Percentiles rank a stretch among this genome's conserved stretches.
Evolutionary conservation across 192 early-diverging fungal species (phyloP).

Genomic region (Rhizoclosmatium sp.): DNA sequence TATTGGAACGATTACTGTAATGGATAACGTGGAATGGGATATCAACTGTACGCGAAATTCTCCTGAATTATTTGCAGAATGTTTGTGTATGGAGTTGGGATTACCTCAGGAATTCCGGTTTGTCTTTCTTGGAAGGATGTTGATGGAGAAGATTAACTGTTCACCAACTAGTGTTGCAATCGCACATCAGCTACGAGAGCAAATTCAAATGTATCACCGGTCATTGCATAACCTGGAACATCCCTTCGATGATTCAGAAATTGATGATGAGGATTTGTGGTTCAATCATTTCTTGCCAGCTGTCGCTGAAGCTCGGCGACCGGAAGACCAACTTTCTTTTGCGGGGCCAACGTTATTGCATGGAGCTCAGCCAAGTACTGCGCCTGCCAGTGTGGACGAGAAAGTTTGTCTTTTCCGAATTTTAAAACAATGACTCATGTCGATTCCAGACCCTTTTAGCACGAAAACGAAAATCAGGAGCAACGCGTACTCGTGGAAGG

Average conservation of each 20-base stretch:
- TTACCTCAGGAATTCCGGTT: conserved; percentile 89
- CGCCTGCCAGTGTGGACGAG: conserved; percentile 12
- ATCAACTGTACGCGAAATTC: conserved; percentile 75
- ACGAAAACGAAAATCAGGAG: background rate
- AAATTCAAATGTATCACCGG: conserved; percentile 85
- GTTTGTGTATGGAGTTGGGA: conserved; percentile 76
- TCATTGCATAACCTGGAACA: conserved; percentile 85
- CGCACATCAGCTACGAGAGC: conserved; percentile 93
- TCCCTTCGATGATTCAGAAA: conserved; percentile 72
- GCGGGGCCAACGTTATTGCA: conserved; percentile 39
- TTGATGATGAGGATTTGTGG: conserved; percentile 74
- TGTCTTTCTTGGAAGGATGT: conserved; percentile 4
- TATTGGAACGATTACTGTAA: conserved; percentile 80
- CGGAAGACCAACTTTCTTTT: conserved; percentile 29
- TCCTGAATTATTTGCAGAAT: conserved; percentile 89
- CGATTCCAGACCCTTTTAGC: background rate
- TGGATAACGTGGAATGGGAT: conserved; percentile 98
- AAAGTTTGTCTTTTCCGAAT: conserved; percentile 27
- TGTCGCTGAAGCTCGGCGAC: conserved; percentile 43
- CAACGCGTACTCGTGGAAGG: conserved; percentile 11
- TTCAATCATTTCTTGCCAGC: conserved; percentile 66
- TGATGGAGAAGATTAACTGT: background rate
- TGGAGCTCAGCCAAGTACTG: background rate
- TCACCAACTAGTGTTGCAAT: conserved; percentile 75
- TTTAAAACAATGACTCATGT: conserved; percentile 28